Conservation (phyloP, 1,284 basidiomycete genomes). For the Pyrrhoderma noxium region DNA sequence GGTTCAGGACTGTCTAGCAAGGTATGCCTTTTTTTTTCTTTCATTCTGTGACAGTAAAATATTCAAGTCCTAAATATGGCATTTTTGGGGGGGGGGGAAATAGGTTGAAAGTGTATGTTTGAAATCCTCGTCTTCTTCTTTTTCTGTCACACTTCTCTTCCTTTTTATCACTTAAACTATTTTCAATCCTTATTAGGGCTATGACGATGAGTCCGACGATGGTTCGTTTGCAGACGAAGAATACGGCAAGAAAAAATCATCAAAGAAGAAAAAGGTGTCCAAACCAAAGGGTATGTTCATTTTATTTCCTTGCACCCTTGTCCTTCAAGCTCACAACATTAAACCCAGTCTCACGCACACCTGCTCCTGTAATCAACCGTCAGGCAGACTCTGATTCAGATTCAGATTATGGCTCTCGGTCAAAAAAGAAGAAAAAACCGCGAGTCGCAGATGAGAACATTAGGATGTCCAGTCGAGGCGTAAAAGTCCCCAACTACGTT, state of each 20-base stretch:
- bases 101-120: constrained; percentile 21
- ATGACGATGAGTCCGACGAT: constrained; percentile 54
- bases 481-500: constrained; percentile 77
- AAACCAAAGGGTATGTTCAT: constrained; percentile 52
- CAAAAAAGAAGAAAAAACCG: constrained; percentile 79
- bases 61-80: constrained; percentile 13
- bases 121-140: background rate
- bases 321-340: constrained; percentile 12
- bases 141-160: constrained; percentile 1
- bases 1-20: constrained; percentile 17
- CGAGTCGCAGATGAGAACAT: constrained; percentile 56
- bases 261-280: constrained; percentile 60
- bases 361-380: constrained; percentile 42
- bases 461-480: constrained; percentile 75
- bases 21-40: constrained; percentile 23
- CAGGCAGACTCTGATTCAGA: constrained; percentile 66
- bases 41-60: constrained; percentile 22
- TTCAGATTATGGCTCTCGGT: constrained; percentile 80
- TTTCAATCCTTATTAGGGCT: constrained; percentile 19
- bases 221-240: constrained; percentile 72
- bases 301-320: background rate
- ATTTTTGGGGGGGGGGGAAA: background rate
- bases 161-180: background rate
- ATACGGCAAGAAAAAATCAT: constrained; percentile 59
- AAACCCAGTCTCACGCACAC: constrained; percentile 21